Evolutionary conservation across 192 early-diverging fungal species (phyloP), one percentile per base, ranked within the genome.

Genomic region (Cladochytrium replicatum): DNA sequence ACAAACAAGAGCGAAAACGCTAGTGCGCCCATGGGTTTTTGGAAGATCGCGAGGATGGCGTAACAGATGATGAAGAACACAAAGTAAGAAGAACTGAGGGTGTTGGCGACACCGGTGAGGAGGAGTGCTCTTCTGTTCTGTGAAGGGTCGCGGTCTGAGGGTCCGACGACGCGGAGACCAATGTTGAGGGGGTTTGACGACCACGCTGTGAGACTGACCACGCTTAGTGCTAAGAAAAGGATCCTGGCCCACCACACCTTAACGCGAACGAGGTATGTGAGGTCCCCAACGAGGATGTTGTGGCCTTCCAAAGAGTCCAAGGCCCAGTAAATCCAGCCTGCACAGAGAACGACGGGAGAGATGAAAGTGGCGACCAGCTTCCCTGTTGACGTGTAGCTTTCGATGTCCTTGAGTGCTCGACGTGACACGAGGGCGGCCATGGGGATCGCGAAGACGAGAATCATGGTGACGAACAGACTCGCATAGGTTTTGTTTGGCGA

Each of bases 11-110:
- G n/a, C n/a, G n/a, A n/a, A n/a, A n/a, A n/a, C n/a, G n/a, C n/a
- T n/a, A n/a, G 59, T 7, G 77, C 83, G 9, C 89, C 89, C 72
- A 87, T 77, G 5, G 89, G 89, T 54, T 88, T 85, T 55, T 89
- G 87, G 19, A 82, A 71, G 51, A 86, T 55, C 26, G 60, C 61
- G 51, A 88, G 60, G 25, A 81, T 60, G 50, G 80, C 52, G 58
- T 67, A 82, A 86, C 39, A 78, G 50, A 11, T 8, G 6, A 31
- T 17, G 11, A 63, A 11, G n/a, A n/a, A n/a, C n/a, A n/a, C n/a
- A n/a, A n/a, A n/a, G n/a, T n/a, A n/a, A n/a, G n/a, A n/a, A n/a
- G n/a, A n/a, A n/a, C n/a, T n/a, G n/a, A n/a, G n/a, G n/a, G n/a
- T n/a, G n/a, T n/a, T n/a, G n/a, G n/a, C n/a, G n/a, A n/a, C n/a